Conservation (phyloP, 139 green algal species). For the Chlorella sp. region DNA sequence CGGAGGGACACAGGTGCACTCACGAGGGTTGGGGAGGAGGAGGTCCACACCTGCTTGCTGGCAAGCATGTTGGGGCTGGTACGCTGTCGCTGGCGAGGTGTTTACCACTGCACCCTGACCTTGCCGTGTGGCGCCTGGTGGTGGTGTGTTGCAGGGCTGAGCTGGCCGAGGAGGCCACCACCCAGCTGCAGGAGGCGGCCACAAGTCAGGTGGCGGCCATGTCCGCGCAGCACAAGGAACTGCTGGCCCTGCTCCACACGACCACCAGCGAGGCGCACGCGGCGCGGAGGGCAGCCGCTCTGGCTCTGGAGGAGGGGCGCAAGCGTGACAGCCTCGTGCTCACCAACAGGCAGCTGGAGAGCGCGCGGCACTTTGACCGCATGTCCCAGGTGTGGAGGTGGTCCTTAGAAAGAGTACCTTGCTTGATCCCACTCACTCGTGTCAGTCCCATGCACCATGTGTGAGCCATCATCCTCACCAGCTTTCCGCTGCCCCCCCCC, state of each 20-base stretch:
- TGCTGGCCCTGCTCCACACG: conserved; percentile 19
- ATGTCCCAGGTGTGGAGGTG: conserved; percentile 24
- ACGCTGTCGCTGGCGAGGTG: no score
- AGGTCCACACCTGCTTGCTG: no score
- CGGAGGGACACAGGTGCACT: no score
- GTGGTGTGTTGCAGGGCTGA: background rate
- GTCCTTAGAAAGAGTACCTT: background rate
- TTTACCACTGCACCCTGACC: no score
- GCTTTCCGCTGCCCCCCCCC: background rate
- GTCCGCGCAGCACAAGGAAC: conserved; percentile 19
- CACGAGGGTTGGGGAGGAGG: no score
- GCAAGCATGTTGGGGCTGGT: no score
- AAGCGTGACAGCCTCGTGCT: conserved; percentile 34
- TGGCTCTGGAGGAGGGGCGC: conserved; percentile 30
- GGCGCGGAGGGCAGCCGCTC: conserved; percentile 9
- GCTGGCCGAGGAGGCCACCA: background rate
- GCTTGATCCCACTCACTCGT: background rate
- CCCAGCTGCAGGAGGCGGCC: background rate
- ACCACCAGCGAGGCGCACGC: conserved; percentile 12
- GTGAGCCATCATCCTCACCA: background rate
- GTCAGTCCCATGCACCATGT: background rate
- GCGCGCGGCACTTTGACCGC: conserved; percentile 41
- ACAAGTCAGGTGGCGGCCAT: conserved; percentile 9
- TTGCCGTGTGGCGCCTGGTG: no score
- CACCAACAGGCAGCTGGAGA: conserved; percentile 41